Evolutionary conservation across 352 stramenopile genomes (phyloP), one percentile per base, ranked within the genome.

Genomic region (Phytophthora melonis): DNA sequence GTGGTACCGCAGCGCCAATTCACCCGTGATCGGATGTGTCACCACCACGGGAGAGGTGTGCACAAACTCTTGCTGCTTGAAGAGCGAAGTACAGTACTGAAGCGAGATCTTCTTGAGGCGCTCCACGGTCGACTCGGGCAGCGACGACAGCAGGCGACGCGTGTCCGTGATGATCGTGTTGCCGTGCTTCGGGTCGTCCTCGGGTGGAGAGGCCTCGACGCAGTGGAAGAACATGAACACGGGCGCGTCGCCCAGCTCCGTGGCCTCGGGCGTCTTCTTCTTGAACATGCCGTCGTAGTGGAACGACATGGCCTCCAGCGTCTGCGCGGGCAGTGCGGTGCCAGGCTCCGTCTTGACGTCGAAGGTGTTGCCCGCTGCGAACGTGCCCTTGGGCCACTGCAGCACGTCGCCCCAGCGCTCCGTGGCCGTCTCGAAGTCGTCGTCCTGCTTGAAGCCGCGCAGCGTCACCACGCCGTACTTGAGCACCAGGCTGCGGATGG

Each of bases 251-350:
- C 58, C 66, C 58, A 72, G 58, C 50, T 72, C 66, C 50, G 58
- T 72, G 25, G 58, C 60, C 41, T 68, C 66, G 52, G 66, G 58
- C 14, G 66, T 73, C 58, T 73, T 73, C 58, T 73, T 73, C 58
- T 73, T 73, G 66, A 73, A 68, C 66, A 73, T 73, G 32, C 66
- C 66, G 58, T 68, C 58, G 66, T 68, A 73, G 58, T 73, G 66
- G 58, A 68, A 73, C 50, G 66, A 72, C 66, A 72, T 59, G 50
- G 58, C 66, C 59, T 72, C 66, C 25, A 67, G 66, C 21, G 66
- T 72, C 52, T 72, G 66, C 45, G 58, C 66, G 7, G 66, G 58
- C 21, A 72, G 39, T 47, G 19, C 54, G 13, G 66, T 63, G 50
- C 52, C 58, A 23, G 45, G 18, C 58, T 72, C 58, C 41, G 66